Percentiles rank a stretch among this genome's conserved stretches.
Conservation (phyloP, 805 yeast genomes). For the Blastobotrys robertii region DNA sequence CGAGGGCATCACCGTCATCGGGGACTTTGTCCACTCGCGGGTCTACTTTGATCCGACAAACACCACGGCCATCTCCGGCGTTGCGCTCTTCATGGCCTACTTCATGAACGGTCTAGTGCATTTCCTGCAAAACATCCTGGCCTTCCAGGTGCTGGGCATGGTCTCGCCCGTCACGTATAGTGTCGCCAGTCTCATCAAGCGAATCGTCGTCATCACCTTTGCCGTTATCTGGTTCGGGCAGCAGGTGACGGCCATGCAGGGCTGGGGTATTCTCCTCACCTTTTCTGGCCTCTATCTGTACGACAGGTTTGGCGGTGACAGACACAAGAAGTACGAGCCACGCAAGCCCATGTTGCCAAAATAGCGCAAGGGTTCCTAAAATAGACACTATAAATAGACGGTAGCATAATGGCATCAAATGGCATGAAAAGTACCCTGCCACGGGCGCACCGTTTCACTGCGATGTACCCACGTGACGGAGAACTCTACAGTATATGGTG, state of each 20-base stretch:
- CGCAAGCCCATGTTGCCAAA: not conserved
- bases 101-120: conserved; percentile 65
- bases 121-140: conserved; percentile 68
- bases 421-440: too few relatives aligned
- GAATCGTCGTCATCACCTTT: conserved; percentile 72
- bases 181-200: conserved; percentile 77
- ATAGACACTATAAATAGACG: too few relatives aligned
- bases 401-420: too few relatives aligned
- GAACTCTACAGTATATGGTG: too few relatives aligned
- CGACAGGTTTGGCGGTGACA: conserved; percentile 32
- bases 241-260: conserved; percentile 28
- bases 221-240: conserved; percentile 61
- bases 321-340: conserved; percentile 11
- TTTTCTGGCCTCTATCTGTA: conserved; percentile 33
- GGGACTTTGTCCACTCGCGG: conserved; percentile 5
- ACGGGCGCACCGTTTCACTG: too few relatives aligned
- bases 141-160: conserved; percentile 71
- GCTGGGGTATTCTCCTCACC: conserved; percentile 34
- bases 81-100: conserved; percentile 39
- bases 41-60: conserved; percentile 6
- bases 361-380: conserved; percentile 1
- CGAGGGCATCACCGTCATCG: conserved; percentile 35
- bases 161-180: conserved; percentile 80
- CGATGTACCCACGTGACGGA: too few relatives aligned
- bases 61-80: conserved; percentile 1